Evolutionary conservation across 2,329 filamentous ascomycete species (phyloP).

Genomic region (Fusarium devonianum): DNA sequence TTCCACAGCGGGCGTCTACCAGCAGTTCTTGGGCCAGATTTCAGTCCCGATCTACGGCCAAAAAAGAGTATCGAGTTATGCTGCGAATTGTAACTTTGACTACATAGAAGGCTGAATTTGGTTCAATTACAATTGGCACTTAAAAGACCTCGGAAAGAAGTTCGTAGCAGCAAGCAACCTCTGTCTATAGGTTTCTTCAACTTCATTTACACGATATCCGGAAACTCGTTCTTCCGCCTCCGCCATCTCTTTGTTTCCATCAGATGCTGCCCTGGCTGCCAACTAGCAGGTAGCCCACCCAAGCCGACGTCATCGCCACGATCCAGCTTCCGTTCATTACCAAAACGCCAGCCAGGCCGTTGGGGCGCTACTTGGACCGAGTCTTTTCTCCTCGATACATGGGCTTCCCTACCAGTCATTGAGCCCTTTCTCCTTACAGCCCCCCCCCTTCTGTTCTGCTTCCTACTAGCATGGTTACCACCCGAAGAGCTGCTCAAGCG

Average conservation of each 20-base stretch:
- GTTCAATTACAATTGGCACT: too few relatives aligned
- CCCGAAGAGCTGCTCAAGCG: slow-evolving; percentile 38
- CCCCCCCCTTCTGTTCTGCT: neutral
- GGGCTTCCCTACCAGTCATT: neutral
- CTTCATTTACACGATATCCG: too few relatives aligned
- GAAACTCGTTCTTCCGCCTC: slow-evolving; percentile 26
- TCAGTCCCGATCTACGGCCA: too few relatives aligned
- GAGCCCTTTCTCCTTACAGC: neutral
- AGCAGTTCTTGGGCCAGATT: too few relatives aligned
- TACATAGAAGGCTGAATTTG: too few relatives aligned
- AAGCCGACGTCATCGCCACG: slow-evolving; percentile 40
- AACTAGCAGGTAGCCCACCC: slow-evolving; percentile 22
- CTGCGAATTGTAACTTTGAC: too few relatives aligned
- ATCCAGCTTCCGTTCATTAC: slow-evolving; percentile 16
- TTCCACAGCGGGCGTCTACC: too few relatives aligned
- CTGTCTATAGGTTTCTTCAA: too few relatives aligned
- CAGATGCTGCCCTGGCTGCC: too few relatives aligned
- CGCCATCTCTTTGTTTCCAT: slow-evolving; percentile 3
- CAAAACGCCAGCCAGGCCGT: slow-evolving; percentile 22
- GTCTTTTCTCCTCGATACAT: neutral
- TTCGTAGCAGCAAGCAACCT: too few relatives aligned
- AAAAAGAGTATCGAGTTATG: too few relatives aligned
- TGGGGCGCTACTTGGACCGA: slow-evolving; percentile 10
- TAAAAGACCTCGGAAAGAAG: too few relatives aligned
- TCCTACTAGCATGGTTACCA: slow-evolving; percentile 37